phyloP scores from a whole-genome alignment of 2,329 filamentous ascomycete genomes.

The Aspergillus uvarum region DNA sequence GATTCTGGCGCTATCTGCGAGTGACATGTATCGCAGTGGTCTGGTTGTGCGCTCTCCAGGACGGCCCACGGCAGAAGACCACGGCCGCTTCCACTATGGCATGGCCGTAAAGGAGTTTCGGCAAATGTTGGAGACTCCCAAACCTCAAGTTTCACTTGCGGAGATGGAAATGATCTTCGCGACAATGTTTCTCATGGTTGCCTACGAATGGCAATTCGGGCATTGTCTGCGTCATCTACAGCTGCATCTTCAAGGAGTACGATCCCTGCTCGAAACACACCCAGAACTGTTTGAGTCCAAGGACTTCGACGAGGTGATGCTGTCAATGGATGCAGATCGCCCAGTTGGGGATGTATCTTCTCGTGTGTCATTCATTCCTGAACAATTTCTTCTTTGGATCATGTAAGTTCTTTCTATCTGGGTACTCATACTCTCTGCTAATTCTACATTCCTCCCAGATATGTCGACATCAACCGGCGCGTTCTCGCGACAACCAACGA shows the following conservation, averaged over 20 bases:
- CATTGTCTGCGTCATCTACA: slow-evolving; percentile 36
- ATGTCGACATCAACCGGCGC: slow-evolving; percentile 31
- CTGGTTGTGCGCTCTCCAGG: slow-evolving; percentile 27
- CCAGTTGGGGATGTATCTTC: slow-evolving; percentile 11
- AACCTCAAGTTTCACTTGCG: slow-evolving; percentile 25
- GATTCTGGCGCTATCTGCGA: slow-evolving; percentile 39
- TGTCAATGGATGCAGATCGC: slow-evolving; percentile 21
- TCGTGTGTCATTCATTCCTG: slow-evolving; percentile 36
- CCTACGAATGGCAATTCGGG: slow-evolving; percentile 39
- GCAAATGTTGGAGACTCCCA: slow-evolving; percentile 33
- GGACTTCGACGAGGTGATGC: slow-evolving; percentile 30
- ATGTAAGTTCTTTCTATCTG: slow-evolving; percentile 24
- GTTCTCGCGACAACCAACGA: slow-evolving; percentile 29
- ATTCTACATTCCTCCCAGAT: slow-evolving; percentile 17
- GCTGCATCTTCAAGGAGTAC: slow-evolving; percentile 38
- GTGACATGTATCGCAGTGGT: slow-evolving; percentile 38
- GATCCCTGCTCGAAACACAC: slow-evolving; percentile 37
- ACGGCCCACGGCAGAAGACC: slow-evolving; percentile 31
- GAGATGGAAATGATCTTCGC: slow-evolving; percentile 38
- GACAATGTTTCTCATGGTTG: slow-evolving; percentile 39
- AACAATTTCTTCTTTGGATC: slow-evolving; percentile 38
- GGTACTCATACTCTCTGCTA: background rate
- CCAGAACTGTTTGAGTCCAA: slow-evolving; percentile 33
- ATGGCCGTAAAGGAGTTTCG: slow-evolving; percentile 40
- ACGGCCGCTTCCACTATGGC: slow-evolving; percentile 37